Percentiles rank a stretch among this genome's conserved stretches.
phyloP scores from a whole-genome alignment of 1,284 basidiomycete species.

The Trichosporon ovoides region DNA sequence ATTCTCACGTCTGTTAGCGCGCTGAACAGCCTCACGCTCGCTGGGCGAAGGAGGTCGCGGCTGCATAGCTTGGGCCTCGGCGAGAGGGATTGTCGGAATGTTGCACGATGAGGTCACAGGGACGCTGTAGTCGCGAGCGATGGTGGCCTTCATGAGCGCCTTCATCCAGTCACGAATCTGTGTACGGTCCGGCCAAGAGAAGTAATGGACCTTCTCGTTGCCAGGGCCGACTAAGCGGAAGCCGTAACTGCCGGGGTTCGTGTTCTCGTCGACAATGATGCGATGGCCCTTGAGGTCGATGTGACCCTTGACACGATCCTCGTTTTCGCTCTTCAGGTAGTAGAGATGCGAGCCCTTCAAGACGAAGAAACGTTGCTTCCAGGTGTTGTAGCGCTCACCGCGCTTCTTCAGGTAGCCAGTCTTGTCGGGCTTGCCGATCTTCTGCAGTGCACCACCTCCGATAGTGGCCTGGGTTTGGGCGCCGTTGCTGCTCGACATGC shows the following conservation, averaged over 20 bases:
- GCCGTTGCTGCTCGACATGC: conserved; percentile 21
- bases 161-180: conserved; percentile 97
- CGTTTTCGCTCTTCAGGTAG: conserved; percentile 68
- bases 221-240: conserved; percentile 87
- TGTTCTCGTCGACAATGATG: conserved; percentile 86
- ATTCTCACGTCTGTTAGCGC: conserved; percentile 78
- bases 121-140: conserved; percentile 82
- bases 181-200: conserved; percentile 80
- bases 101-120: conserved; percentile 96
- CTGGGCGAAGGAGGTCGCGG: conserved; percentile 90
- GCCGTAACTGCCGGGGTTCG: conserved; percentile 87
- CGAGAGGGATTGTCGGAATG: conserved; percentile 90
- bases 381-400: conserved; percentile 85
- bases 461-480: neutral
- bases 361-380: conserved; percentile 92
- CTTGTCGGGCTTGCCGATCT: conserved; percentile 83
- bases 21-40: conserved; percentile 80
- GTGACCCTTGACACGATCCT: conserved; percentile 91
- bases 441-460: conserved; percentile 62
- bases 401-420: conserved; percentile 94
- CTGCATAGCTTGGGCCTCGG: conserved; percentile 91
- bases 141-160: conserved; percentile 97
- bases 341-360: conserved; percentile 89
- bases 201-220: conserved; percentile 76
- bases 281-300: conserved; percentile 89